Conservation (phyloP, 164 flowering plant genomes). For the Houttuynia cordata region DNA sequence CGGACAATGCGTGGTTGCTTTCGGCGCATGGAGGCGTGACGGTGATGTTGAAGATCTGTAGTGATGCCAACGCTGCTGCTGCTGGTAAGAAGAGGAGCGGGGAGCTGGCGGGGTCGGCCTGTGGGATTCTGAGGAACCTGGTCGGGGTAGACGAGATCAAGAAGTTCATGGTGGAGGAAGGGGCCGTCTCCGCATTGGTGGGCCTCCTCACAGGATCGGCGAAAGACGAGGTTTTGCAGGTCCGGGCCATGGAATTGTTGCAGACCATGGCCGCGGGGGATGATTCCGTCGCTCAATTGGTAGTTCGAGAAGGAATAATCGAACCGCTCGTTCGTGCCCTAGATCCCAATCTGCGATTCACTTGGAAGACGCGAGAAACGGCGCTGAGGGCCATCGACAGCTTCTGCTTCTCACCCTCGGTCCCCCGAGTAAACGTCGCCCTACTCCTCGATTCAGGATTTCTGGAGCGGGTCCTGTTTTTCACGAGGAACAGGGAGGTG, state of each 20-base stretch:
- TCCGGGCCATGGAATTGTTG: constrained; percentile 49
- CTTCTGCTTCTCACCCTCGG: constrained; percentile 37
- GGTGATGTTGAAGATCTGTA: constrained; percentile 47
- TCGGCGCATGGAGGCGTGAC: constrained; percentile 93
- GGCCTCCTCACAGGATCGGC: constrained; percentile 36
- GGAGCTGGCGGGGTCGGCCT: constrained; percentile 37
- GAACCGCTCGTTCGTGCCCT: constrained; percentile 32
- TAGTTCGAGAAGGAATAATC: constrained; percentile 55
- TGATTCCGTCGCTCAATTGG: constrained; percentile 26
- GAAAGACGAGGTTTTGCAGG: constrained; percentile 38
- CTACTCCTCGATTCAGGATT: constrained; percentile 42
- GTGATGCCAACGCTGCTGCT: constrained; percentile 13
- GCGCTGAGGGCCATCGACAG: constrained; percentile 42
- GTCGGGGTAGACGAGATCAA: constrained; percentile 79
- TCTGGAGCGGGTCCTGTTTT: constrained; percentile 40
- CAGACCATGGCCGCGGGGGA: constrained; percentile 49
- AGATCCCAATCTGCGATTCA: constrained; percentile 32
- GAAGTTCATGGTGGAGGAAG: constrained; percentile 77
- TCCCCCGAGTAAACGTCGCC: constrained; percentile 13
- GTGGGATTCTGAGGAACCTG: constrained; percentile 67
- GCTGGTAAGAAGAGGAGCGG: constrained; percentile 10
- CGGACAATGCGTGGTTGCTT: constrained; percentile 82
- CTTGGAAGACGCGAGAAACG: constrained; percentile 39
- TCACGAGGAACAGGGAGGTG: constrained; percentile 46
- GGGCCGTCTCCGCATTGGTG: constrained; percentile 42